Evolutionary conservation across 2,329 filamentous ascomycete species (phyloP).

Genomic region (Colletotrichum sansevieriae): DNA sequence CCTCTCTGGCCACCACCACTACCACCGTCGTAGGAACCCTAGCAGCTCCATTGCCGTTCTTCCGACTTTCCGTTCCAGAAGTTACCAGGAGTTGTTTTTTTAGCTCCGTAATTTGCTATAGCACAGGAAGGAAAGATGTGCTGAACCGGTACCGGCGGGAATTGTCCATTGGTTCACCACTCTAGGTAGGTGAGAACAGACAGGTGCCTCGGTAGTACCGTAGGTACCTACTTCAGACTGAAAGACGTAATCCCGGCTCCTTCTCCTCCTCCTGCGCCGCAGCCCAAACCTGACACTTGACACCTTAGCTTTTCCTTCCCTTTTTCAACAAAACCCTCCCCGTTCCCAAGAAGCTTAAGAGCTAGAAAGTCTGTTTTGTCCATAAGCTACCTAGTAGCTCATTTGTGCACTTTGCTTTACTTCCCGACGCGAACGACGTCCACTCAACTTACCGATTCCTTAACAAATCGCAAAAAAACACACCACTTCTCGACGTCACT

Average conservation of each 20-base stretch:
- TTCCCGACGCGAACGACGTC: background rate
- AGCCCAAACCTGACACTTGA: constrained; percentile 29
- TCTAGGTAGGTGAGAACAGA: too few species aligned
- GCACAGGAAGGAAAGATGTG: too few species aligned
- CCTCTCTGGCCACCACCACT: background rate
- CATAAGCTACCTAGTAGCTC: background rate
- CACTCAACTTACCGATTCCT: background rate
- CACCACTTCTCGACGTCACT: background rate
- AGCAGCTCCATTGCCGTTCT: background rate
- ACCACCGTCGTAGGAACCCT: background rate
- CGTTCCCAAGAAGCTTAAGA: constrained; percentile 5
- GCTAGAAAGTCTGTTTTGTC: constrained; percentile 8
- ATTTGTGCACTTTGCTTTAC: background rate
- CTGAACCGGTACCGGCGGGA: too few species aligned
- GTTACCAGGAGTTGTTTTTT: background rate
- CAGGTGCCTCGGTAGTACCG: too few species aligned
- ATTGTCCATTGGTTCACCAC: too few species aligned
- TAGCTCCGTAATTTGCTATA: background rate
- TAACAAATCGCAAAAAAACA: background rate
- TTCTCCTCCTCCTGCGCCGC: constrained; percentile 18
- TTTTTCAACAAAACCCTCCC: background rate
- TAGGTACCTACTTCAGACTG: background rate
- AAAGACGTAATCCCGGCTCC: constrained; percentile 34
- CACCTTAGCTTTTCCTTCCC: constrained; percentile 1
- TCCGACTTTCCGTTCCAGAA: constrained; percentile 19